Evolutionary conservation across 2,329 filamentous ascomycete species (phyloP).

Genomic region (Elsinoe batatas): DNA sequence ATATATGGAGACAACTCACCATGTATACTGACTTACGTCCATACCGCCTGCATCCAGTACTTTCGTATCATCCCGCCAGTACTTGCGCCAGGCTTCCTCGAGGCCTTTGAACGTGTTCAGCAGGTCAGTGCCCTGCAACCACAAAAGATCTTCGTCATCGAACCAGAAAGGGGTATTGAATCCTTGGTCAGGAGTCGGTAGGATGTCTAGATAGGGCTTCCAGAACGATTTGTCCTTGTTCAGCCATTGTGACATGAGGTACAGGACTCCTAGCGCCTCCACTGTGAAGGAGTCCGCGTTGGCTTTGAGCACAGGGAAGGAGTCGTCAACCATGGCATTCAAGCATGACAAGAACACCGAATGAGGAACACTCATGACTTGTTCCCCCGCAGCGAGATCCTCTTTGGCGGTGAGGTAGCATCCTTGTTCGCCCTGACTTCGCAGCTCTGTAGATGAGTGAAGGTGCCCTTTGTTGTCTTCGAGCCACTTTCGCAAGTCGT

Average conservation of each 20-base stretch:
- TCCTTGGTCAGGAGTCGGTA: constrained; percentile 25
- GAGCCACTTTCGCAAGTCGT: constrained; percentile 20
- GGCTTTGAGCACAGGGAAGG: constrained; percentile 23
- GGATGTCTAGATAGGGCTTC: constrained; percentile 28
- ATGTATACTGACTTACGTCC: constrained; percentile 30
- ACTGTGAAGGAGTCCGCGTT: constrained; percentile 21
- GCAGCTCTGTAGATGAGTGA: constrained; percentile 21
- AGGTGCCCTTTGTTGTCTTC: constrained; percentile 24
- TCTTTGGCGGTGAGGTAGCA: constrained; percentile 20
- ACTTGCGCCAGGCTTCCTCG: constrained; percentile 27
- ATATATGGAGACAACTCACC: constrained; percentile 25
- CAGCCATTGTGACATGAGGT: constrained; percentile 28
- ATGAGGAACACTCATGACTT: constrained; percentile 24
- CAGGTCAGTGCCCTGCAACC: constrained; percentile 29
- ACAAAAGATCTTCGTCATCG: constrained; percentile 24
- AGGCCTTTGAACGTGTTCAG: constrained; percentile 24
- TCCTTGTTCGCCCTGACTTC: constrained; percentile 20
- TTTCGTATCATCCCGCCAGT: constrained; percentile 27
- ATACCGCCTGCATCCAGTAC: constrained; percentile 24
- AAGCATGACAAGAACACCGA: constrained; percentile 27
- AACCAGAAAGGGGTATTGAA: constrained; percentile 28
- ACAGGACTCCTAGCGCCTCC: constrained; percentile 29
- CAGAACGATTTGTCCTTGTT: constrained; percentile 27
- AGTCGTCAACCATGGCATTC: constrained; percentile 29
- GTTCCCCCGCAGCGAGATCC: constrained; percentile 17